Evolutionary conservation across 2,329 filamentous ascomycete genomes (phyloP).

Genomic region (Emmonsiellopsis sp.): DNA sequence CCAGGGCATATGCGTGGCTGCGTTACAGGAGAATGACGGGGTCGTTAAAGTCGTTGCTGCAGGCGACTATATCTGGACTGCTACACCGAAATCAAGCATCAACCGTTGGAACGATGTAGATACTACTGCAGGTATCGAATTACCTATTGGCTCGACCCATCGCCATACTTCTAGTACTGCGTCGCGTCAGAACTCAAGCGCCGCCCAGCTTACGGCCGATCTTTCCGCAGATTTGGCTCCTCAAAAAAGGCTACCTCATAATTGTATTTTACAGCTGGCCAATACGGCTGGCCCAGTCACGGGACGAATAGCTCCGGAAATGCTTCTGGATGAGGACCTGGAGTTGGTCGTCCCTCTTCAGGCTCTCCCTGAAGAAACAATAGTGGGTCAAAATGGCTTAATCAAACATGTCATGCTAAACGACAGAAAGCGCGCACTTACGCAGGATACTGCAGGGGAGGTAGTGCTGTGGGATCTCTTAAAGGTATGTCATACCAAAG

Average conservation of each 20-base stretch:
- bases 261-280: conserved; percentile 71
- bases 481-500: conserved; percentile 45
- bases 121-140: conserved; percentile 60
- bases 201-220: conserved; percentile 25
- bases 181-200: conserved; percentile 21
- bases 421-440: conserved; percentile 80
- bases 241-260: conserved; percentile 59
- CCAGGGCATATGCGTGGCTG: conserved; percentile 80
- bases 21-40: conserved; percentile 81
- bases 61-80: conserved; percentile 77
- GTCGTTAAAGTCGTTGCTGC: conserved; percentile 51
- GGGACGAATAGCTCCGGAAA: conserved; percentile 1
- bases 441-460: conserved; percentile 88
- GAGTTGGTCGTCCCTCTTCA: conserved; percentile 55
- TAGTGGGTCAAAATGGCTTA: conserved; percentile 89
- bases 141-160: conserved; percentile 45
- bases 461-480: conserved; percentile 92
- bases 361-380: conserved; percentile 64
- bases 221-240: conserved; percentile 23
- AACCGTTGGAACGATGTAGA: conserved; percentile 87
- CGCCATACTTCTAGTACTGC: conserved; percentile 39
- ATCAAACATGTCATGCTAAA: conserved; percentile 91
- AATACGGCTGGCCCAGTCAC: conserved; percentile 61
- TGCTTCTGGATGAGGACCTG: conserved; percentile 41
- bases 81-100: conserved; percentile 82